Evolutionary conservation across 2,329 filamentous ascomycete genomes (phyloP).

Genomic region (Harringtonia lauricola): DNA sequence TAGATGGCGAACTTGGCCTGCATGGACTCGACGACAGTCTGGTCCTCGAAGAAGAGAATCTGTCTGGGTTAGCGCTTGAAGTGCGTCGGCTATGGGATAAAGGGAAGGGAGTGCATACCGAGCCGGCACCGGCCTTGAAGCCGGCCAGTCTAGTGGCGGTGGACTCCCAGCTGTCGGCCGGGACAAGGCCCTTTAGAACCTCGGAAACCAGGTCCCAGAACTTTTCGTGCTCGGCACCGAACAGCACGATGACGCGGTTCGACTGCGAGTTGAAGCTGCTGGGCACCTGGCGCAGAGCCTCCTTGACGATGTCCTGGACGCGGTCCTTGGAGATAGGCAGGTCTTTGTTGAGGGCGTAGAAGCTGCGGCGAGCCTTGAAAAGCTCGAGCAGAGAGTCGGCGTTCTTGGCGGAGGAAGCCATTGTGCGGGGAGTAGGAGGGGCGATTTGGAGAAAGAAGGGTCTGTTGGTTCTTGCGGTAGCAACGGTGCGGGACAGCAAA

Average conservation of each 20-base stretch:
- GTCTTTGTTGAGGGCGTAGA: constrained; percentile 57
- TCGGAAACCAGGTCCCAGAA: constrained; percentile 69
- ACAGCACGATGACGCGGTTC: constrained; percentile 65
- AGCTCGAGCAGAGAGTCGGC: constrained; percentile 48
- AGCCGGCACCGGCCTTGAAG: constrained; percentile 67
- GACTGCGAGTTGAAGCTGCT: constrained; percentile 85
- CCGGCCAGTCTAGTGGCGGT: constrained; percentile 32
- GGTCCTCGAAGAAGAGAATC: constrained; percentile 82
- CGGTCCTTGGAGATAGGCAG: constrained; percentile 44
- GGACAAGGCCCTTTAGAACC: constrained; percentile 56
- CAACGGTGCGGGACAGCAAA: neutral
- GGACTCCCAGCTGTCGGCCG: constrained; percentile 47
- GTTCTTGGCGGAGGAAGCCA: constrained; percentile 25
- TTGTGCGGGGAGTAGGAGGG: constrained; percentile 7
- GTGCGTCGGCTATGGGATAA: no score
- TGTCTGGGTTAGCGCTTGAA: constrained; percentile 16
- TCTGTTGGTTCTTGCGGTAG: neutral
- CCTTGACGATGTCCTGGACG: constrained; percentile 54
- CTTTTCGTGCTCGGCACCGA: constrained; percentile 74
- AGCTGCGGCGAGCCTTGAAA: constrained; percentile 55
- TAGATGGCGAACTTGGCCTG: constrained; percentile 61
- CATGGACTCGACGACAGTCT: constrained; percentile 50
- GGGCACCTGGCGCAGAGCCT: constrained; percentile 58
- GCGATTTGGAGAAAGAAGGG: neutral
- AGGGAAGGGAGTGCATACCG: constrained; percentile 39